phyloP scores from a whole-genome alignment of 768 basidiomycete genomes.

The Suillus hirtellus region DNA sequence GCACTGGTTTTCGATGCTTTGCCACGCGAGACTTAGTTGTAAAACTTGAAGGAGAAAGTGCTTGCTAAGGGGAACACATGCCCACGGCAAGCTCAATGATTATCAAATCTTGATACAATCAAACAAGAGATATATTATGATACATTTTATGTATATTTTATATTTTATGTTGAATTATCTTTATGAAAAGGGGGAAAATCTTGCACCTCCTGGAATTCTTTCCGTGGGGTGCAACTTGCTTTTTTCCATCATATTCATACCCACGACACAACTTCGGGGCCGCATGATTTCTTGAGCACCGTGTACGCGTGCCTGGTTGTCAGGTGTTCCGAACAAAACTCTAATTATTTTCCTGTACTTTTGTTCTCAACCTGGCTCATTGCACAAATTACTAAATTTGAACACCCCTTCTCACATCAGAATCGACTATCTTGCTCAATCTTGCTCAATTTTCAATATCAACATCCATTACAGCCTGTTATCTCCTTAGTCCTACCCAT shows the following conservation, averaged over 20 bases:
- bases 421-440: slow-evolving; percentile 3
- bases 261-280: slow-evolving; percentile 19
- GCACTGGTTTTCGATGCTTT: slow-evolving; percentile 34
- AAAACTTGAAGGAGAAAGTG: slow-evolving; percentile 19
- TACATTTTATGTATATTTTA: not conserved
- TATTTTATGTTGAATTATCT: not conserved
- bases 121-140: not conserved
- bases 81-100: slow-evolving; percentile 35
- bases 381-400: not conserved
- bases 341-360: slow-evolving; percentile 13
- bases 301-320: slow-evolving; percentile 32
- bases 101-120: not conserved
- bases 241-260: slow-evolving; percentile 6
- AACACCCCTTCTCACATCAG: slow-evolving; percentile 8
- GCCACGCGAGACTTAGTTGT: slow-evolving; percentile 44
- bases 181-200: slow-evolving; percentile 3
- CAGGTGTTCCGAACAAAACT: slow-evolving; percentile 22
- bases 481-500: not conserved
- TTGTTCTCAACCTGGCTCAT: slow-evolving; percentile 12
- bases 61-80: slow-evolving; percentile 39
- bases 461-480: not conserved
- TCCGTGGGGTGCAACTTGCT: slow-evolving; percentile 9
- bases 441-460: slow-evolving; percentile 1
- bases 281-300: slow-evolving; percentile 19
- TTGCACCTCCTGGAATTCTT: slow-evolving; percentile 1